Base-by-base conservation (phyloP, 192 early-diverging fungal genomes). In the Coemansia aciculifera region DNA sequence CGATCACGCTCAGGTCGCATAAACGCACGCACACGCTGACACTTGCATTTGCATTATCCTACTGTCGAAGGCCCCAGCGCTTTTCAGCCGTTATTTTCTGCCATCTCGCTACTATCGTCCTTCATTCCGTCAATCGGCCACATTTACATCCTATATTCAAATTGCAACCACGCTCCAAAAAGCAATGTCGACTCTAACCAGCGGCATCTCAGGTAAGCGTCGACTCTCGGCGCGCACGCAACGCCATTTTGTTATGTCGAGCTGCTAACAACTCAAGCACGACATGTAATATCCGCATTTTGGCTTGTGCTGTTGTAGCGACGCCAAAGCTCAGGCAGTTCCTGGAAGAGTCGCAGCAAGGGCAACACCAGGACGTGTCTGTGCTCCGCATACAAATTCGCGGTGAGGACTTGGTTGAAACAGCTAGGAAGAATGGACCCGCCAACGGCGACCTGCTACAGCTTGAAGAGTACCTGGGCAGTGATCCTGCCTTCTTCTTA, bases 361-460 rank as follows among this genome's bases (percentile, higher is more conserved):
- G 81, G 1, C 51, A 78, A 63, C 77, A 79, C 38, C 7, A 12
- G 9, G 59, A 68, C 11, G 71, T 79, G 0, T 40, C 74, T 4
- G 74, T 77, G 40, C 66, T 84, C 31, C 78, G 78, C 19, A 67
- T 84, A 17, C 71, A 74, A 36, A 74, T 84, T 32, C 72, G 78
- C 24, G 83, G 78, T 38, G 76, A 72, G 0, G 71, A 79, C 59
- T 52, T 84, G 19, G 72, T 74, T 6, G 74, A 79, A 57, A 79
- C 76, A 0, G 83, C 67, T 31, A 43, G 71, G 17, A 74, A 72
- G 59, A 59, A 70, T 31, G 83, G 83, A 4, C 69, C 83, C 7
- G 65, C 75, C 12, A 69, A 69, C 63, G 71, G 77, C 27, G 83
- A 79, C 60, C 38, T 77, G 32, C 46, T 64, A 67, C 79, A 76